Percentiles rank a stretch among this genome's conserved stretches.
phyloP scores from a whole-genome alignment of 2,329 filamentous ascomycete species.

The Blumeriella jaapii region DNA sequence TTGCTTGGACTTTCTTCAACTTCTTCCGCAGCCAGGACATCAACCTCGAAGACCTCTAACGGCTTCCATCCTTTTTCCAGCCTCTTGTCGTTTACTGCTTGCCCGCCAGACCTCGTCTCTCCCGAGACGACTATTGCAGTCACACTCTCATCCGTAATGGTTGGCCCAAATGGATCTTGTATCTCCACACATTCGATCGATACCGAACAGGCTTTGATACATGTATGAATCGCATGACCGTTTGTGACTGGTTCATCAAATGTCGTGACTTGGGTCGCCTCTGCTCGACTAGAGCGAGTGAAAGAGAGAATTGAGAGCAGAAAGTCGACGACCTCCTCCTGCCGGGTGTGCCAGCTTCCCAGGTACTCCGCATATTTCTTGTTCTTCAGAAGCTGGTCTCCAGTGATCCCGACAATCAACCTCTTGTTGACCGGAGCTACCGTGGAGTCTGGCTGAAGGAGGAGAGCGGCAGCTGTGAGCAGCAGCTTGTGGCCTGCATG shows the following conservation, averaged over 20 bases:
- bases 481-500: slow-evolving; percentile 95
- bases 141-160: slow-evolving; percentile 69
- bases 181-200: slow-evolving; percentile 73
- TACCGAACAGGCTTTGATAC: slow-evolving; percentile 48
- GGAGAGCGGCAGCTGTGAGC: slow-evolving; percentile 72
- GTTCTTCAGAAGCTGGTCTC: slow-evolving; percentile 72
- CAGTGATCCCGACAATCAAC: slow-evolving; percentile 78
- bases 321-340: slow-evolving; percentile 59
- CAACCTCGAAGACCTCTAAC: slow-evolving; percentile 77
- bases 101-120: slow-evolving; percentile 76
- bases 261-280: slow-evolving; percentile 25
- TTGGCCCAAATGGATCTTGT: slow-evolving; percentile 80
- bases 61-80: slow-evolving; percentile 61
- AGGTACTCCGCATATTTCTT: slow-evolving; percentile 80
- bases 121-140: slow-evolving; percentile 75
- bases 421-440: slow-evolving; percentile 34
- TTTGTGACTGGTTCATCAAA: slow-evolving; percentile 27
- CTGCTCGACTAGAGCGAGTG: slow-evolving; percentile 28
- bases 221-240: slow-evolving; percentile 41
- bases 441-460: slow-evolving; percentile 41
- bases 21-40: slow-evolving; percentile 65
- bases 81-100: slow-evolving; percentile 77
- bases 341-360: slow-evolving; percentile 68
- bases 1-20: slow-evolving; percentile 33
- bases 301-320: slow-evolving; percentile 49